These are phyloP conservation scores for Sporisorium iseilematis-ciliati DNA, from an alignment of 1,284 basidiomycete species.

Conservation along the genomic window DNA sequence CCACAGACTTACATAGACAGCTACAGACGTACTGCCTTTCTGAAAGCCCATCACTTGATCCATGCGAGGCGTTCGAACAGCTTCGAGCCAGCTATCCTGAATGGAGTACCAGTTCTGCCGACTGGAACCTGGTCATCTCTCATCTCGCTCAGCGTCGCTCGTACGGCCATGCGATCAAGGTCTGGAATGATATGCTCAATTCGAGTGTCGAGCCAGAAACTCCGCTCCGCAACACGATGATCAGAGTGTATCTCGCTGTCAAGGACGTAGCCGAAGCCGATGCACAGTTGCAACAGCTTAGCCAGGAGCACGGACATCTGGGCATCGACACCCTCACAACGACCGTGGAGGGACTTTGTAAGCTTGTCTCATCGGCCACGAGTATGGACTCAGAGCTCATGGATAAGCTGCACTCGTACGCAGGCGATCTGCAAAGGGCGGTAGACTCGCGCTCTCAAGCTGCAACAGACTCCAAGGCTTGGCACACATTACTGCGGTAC, in stretches of 20 bases:
- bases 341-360: constrained; percentile 25
- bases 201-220: constrained; percentile 10
- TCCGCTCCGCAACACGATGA: constrained; percentile 26
- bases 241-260: constrained; percentile 8
- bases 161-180: constrained; percentile 15
- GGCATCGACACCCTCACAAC: constrained; percentile 23
- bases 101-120: constrained; percentile 36
- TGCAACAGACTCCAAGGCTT: constrained; percentile 15
- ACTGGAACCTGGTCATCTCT: constrained; percentile 47
- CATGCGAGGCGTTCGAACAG: constrained; percentile 12
- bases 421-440: constrained; percentile 14
- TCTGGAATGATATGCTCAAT: constrained; percentile 25
- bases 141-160: constrained; percentile 10
- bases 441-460: not conserved
- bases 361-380: not conserved
- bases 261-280: constrained; percentile 15
- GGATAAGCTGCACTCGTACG: constrained; percentile 15
- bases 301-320: not conserved
- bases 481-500: constrained; percentile 41
- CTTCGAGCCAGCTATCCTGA: constrained; percentile 32
- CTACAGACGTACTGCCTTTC: constrained; percentile 22
- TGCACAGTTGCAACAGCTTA: constrained; percentile 6
- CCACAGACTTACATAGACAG: constrained; percentile 41
- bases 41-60: constrained; percentile 6
- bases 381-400: not conserved